Evolutionary conservation across 192 early-diverging fungal genomes (phyloP).

Genomic region (Backusella tarrabulga): DNA sequence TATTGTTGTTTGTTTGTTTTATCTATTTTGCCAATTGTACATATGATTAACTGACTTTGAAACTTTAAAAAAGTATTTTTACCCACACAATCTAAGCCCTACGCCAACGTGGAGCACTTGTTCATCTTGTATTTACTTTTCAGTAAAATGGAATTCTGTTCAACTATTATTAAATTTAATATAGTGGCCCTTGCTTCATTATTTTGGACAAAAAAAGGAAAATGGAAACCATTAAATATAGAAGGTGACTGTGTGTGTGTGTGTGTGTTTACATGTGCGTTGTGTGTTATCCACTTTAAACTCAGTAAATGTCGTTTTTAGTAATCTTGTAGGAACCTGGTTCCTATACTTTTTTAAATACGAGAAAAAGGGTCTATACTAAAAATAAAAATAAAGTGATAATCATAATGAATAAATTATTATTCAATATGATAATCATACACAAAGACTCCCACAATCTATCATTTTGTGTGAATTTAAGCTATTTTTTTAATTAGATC

Average conservation of each 20-base stretch:
- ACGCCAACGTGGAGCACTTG: not conserved
- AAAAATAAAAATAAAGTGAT: not conserved
- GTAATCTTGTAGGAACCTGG: not conserved
- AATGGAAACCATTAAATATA: not conserved
- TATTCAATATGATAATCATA: not conserved
- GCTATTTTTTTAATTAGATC: not conserved
- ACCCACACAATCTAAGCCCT: not conserved
- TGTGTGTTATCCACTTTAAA: not conserved
- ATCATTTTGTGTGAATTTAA: not conserved
- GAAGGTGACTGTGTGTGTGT: not conserved
- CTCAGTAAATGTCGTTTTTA: not conserved
- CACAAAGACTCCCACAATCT: too few relatives aligned
- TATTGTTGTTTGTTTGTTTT: not conserved
- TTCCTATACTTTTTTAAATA: too few relatives aligned
- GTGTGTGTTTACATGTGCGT: not conserved
- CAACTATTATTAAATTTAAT: not conserved
- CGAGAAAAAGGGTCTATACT: too few relatives aligned
- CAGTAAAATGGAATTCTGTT: not conserved
- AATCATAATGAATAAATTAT: not conserved
- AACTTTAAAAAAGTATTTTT: not conserved
- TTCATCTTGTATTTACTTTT: not conserved
- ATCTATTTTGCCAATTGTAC: not conserved
- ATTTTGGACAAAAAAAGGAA: not conserved
- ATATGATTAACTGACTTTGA: constrained; percentile 1
- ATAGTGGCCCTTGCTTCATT: not conserved